phyloP scores from a whole-genome alignment of 176 grass and related monocot species.

The Paspalum vaginatum region DNA sequence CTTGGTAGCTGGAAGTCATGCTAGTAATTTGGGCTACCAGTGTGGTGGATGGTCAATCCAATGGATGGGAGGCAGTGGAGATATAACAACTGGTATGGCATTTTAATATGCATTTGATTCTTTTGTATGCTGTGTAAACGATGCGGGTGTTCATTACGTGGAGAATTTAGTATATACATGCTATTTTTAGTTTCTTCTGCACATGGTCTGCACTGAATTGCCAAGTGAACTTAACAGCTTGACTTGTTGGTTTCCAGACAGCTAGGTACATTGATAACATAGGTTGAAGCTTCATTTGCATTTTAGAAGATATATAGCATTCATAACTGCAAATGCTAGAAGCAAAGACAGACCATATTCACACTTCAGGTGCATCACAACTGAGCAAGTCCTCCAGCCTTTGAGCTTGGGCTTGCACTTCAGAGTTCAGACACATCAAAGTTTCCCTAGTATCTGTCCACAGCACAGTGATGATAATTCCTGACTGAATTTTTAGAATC shows the following conservation, averaged over 20 bases:
- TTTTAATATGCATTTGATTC: slow-evolving; percentile 22
- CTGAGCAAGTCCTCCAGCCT: not conserved
- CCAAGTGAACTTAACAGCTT: not conserved
- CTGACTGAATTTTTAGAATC: not conserved
- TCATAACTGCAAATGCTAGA: not conserved
- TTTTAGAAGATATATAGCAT: slow-evolving; percentile 9
- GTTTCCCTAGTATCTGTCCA: not conserved
- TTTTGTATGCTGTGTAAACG: too few species aligned
- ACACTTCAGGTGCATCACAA: not conserved
- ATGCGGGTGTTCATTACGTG: not conserved
- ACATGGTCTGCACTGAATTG: not conserved
- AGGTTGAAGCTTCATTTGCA: slow-evolving; percentile 17
- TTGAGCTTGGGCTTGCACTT: not conserved
- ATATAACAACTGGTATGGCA: slow-evolving; percentile 82
- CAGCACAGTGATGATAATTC: not conserved
- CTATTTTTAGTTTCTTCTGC: not conserved
- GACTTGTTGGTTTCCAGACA: not conserved
- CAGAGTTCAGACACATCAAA: not conserved
- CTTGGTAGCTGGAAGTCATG: slow-evolving; percentile 88
- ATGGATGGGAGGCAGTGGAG: slow-evolving; percentile 80
- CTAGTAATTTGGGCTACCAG: slow-evolving; percentile 89
- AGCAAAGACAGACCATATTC: not conserved
- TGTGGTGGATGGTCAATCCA: slow-evolving; percentile 98
- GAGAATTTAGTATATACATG: not conserved
- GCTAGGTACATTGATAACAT: not conserved